Percentiles rank a stretch among this genome's conserved stretches.
Conservation (phyloP, 139 green algal species). For the Haematococcus lacustris region DNA sequence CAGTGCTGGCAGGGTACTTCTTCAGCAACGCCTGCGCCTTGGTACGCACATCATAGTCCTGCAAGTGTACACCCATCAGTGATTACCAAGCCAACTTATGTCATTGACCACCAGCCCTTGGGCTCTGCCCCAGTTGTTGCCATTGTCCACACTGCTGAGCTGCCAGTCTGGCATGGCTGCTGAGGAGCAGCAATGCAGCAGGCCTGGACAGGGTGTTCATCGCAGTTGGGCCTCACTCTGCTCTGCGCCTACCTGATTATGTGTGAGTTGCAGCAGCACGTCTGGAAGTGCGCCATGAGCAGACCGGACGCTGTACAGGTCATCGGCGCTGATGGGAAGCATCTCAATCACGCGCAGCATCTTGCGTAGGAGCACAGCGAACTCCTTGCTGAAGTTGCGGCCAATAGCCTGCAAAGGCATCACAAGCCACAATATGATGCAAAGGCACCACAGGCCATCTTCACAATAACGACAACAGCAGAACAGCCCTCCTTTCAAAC, state of each 20-base stretch:
- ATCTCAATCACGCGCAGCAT: constrained; percentile 52
- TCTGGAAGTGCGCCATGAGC: constrained; percentile 77
- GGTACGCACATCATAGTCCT: constrained; percentile 61
- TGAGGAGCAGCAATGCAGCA: too few relatives aligned
- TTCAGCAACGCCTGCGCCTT: constrained; percentile 48
- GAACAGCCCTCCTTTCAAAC: too few relatives aligned
- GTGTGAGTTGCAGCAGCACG: constrained; percentile 52
- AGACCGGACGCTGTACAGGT: constrained; percentile 53
- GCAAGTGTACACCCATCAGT: background rate
- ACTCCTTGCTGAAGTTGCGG: constrained; percentile 43
- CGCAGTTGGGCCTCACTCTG: too few relatives aligned
- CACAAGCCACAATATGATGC: too few relatives aligned
- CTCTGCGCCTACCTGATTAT: constrained; percentile 1
- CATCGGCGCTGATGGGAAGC: constrained; percentile 60
- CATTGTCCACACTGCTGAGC: too few relatives aligned
- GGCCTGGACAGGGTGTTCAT: too few relatives aligned
- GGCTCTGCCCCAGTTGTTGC: too few relatives aligned
- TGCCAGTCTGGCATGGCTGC: too few relatives aligned
- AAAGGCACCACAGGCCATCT: too few relatives aligned
- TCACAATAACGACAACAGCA: too few relatives aligned
- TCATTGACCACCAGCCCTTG: too few relatives aligned
- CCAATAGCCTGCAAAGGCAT: constrained; percentile 17
- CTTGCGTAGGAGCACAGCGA: constrained; percentile 57
- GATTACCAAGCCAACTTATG: too few relatives aligned
- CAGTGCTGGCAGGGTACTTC: constrained; percentile 41